phyloP scores from a whole-genome alignment of 306 rosid species.

The Luffa acutangula region DNA sequence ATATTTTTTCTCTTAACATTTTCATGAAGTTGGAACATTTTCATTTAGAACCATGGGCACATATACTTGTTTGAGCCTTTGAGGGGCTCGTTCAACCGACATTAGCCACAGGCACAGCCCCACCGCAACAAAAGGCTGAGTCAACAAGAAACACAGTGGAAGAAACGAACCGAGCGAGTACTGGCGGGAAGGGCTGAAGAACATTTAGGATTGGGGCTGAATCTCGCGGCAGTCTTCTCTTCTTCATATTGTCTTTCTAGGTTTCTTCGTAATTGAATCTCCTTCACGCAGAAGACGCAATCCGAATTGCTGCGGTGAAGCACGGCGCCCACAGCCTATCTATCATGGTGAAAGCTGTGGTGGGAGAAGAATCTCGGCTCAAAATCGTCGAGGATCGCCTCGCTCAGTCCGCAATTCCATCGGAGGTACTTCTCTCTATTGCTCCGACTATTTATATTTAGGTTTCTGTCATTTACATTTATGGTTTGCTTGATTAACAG shows the following conservation, averaged over 20 bases:
- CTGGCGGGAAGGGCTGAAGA: constrained; percentile 2
- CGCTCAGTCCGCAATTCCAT: constrained; percentile 35
- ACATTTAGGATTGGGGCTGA: neutral
- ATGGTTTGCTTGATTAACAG: constrained; percentile 23
- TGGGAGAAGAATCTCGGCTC: constrained; percentile 79
- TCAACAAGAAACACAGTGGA: neutral
- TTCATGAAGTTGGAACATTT: too few relatives aligned
- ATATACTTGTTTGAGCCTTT: neutral
- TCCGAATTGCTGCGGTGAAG: neutral
- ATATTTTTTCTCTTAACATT: too few relatives aligned
- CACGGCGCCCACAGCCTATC: neutral
- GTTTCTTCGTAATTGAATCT: neutral
- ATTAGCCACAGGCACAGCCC: neutral
- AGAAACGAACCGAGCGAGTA: neutral
- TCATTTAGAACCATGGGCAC: too few relatives aligned
- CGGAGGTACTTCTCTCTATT: constrained; percentile 33
- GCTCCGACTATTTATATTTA: neutral
- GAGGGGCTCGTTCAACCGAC: neutral
- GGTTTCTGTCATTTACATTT: neutral
- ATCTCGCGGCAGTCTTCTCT: neutral
- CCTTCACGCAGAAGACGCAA: neutral
- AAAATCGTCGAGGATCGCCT: constrained; percentile 63
- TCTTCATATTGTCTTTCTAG: neutral
- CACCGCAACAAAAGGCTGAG: neutral
- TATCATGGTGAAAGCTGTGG: constrained; percentile 72